phyloP scores from a whole-genome alignment of 768 basidiomycete genomes.

The Erythrobasidium yunnanense region DNA sequence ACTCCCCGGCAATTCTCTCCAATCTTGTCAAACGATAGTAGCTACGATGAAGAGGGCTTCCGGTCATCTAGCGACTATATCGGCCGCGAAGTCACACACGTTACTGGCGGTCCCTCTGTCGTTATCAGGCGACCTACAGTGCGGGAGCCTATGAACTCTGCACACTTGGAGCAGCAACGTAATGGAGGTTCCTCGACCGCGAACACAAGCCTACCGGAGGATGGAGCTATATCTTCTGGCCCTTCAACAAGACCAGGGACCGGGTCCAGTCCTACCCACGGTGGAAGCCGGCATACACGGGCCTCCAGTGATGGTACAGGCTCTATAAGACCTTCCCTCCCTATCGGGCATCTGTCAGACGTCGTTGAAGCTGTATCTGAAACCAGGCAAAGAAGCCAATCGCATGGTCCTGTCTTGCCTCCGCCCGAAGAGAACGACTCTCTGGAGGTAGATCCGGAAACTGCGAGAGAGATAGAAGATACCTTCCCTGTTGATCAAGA shows the following conservation, averaged over 20 bases:
- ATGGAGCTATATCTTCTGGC: no score
- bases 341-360: background rate
- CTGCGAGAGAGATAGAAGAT: constrained; percentile 17
- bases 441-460: constrained; percentile 8
- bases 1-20: background rate
- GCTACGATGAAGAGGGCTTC: background rate
- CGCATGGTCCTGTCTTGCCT: background rate
- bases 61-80: background rate
- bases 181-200: no score
- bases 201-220: no score
- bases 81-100: background rate
- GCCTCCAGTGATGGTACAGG: constrained; percentile 13
- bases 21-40: background rate
- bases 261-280: no score
- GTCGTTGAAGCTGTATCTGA: background rate
- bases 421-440: background rate
- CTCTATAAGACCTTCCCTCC: background rate
- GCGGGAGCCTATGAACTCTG: background rate
- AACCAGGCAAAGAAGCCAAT: background rate
- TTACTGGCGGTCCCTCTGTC: background rate
- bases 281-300: constrained; percentile 7
- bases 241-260: no score
- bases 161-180: no score
- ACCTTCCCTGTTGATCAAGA: constrained; percentile 14
- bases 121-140: background rate